phyloP scores from a whole-genome alignment of 768 basidiomycete genomes.

The Mycena rebaudengoi region DNA sequence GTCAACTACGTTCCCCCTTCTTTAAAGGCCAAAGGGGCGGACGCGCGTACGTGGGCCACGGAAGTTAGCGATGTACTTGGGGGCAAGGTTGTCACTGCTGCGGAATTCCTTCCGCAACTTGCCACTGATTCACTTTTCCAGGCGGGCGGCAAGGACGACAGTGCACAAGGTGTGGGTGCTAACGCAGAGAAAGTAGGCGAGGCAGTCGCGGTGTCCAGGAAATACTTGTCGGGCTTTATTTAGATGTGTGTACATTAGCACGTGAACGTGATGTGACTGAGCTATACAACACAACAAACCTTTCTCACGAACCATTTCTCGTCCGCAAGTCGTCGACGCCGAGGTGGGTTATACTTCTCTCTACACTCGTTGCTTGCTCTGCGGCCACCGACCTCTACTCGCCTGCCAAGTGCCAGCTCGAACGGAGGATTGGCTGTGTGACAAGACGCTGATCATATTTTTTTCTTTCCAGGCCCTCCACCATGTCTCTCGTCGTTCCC shows the following conservation, averaged over 20 bases:
- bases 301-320: too few relatives aligned
- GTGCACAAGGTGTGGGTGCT: conserved; percentile 87
- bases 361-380: too few relatives aligned
- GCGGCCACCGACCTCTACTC: too few relatives aligned
- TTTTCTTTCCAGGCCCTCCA: conserved; percentile 22
- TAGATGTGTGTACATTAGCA: too few relatives aligned
- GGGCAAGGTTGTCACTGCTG: conserved; percentile 72
- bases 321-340: too few relatives aligned
- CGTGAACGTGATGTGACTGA: too few relatives aligned
- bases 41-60: conserved; percentile 89
- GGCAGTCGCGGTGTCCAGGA: conserved; percentile 67
- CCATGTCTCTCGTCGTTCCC: conserved; percentile 97
- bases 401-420: too few relatives aligned
- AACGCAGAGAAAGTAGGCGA: conserved; percentile 70
- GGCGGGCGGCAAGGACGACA: conserved; percentile 97
- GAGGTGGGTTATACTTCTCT: too few relatives aligned
- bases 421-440: too few relatives aligned
- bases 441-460: conserved; percentile 10
- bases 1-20: conserved; percentile 78
- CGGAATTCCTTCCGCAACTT: neutral
- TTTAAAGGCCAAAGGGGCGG: conserved; percentile 70
- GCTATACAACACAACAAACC: too few relatives aligned
- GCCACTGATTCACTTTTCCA: conserved; percentile 45
- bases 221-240: conserved; percentile 41
- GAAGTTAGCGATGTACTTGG: conserved; percentile 83